A percentile compares a stretch with the other conserved stretches of the same genome.
These are phyloP conservation scores for Canavalia ensiformis DNA, from an alignment of 306 rosid species.

Conservation along the genomic window DNA sequence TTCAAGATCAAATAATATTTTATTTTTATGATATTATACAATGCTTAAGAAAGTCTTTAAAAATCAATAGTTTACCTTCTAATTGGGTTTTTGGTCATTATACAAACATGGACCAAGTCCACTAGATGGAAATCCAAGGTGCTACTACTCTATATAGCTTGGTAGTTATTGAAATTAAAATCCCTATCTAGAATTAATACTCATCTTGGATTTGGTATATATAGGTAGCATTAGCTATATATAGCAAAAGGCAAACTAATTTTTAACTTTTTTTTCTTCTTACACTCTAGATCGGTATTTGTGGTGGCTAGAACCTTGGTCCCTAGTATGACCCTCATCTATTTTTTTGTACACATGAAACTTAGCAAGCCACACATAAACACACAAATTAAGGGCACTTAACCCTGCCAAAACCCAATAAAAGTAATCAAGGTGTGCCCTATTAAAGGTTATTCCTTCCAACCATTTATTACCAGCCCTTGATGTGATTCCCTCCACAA, in stretches of 20 bases:
- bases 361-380: conserved; percentile 58
- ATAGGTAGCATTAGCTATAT: not conserved
- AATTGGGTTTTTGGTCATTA: too few relatives aligned
- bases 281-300: conserved; percentile 26
- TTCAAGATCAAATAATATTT: not conserved
- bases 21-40: not conserved
- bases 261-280: not conserved
- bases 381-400: conserved; percentile 59
- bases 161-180: conserved; percentile 32
- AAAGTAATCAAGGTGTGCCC: conserved; percentile 72
- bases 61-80: not conserved
- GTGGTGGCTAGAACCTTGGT: conserved; percentile 34
- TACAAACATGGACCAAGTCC: not conserved
- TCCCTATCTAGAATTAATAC: not conserved
- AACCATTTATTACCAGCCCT: conserved; percentile 62
- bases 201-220: not conserved
- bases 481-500: conserved; percentile 51
- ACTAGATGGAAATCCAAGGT: conserved; percentile 22
- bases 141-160: not conserved
- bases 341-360: conserved; percentile 66
- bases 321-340: conserved; percentile 41
- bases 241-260: conserved; percentile 1
- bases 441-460: conserved; percentile 58
- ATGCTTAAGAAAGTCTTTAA: not conserved
- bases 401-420: conserved; percentile 74